A percentile compares a stretch with the other conserved stretches of the same genome.
phyloP scores from a whole-genome alignment of 768 basidiomycete genomes.

The Leucocoprinus sp. region DNA sequence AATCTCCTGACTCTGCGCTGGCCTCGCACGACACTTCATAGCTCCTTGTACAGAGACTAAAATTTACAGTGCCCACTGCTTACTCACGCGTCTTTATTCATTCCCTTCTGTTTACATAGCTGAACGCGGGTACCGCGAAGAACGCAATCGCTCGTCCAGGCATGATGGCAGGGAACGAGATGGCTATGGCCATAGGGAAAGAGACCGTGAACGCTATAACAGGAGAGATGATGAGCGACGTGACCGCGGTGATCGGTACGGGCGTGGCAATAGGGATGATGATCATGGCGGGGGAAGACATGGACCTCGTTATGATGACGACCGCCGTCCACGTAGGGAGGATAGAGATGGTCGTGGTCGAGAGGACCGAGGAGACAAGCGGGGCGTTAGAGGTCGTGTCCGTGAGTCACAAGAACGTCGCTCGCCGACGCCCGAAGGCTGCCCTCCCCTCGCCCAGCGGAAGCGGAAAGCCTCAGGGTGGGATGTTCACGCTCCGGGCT shows the following conservation, averaged over 20 bases:
- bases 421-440: slow-evolving; percentile 86
- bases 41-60: slow-evolving; percentile 15
- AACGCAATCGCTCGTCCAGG: slow-evolving; percentile 60
- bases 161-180: slow-evolving; percentile 47
- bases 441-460: slow-evolving; percentile 73
- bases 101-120: slow-evolving; percentile 30
- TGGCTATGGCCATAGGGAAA: slow-evolving; percentile 41
- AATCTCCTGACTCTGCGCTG: not conserved
- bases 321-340: slow-evolving; percentile 14
- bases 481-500: slow-evolving; percentile 94
- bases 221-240: slow-evolving; percentile 44
- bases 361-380: slow-evolving; percentile 15
- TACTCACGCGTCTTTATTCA: slow-evolving; percentile 46
- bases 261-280: slow-evolving; percentile 10
- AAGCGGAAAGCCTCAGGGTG: slow-evolving; percentile 88
- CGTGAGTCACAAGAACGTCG: slow-evolving; percentile 70
- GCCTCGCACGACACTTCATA: not conserved
- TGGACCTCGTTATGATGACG: slow-evolving; percentile 26
- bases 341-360: slow-evolving; percentile 14
- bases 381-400: slow-evolving; percentile 19
- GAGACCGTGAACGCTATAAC: slow-evolving; percentile 33
- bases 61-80: slow-evolving; percentile 19
- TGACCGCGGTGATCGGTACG: slow-evolving; percentile 27
- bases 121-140: slow-evolving; percentile 57
- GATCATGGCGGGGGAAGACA: slow-evolving; percentile 23